Evolutionary conservation across 1,139 yeast species (phyloP), one percentile per base, ranked within the genome.

Genomic region (Kazachstania sp.): DNA sequence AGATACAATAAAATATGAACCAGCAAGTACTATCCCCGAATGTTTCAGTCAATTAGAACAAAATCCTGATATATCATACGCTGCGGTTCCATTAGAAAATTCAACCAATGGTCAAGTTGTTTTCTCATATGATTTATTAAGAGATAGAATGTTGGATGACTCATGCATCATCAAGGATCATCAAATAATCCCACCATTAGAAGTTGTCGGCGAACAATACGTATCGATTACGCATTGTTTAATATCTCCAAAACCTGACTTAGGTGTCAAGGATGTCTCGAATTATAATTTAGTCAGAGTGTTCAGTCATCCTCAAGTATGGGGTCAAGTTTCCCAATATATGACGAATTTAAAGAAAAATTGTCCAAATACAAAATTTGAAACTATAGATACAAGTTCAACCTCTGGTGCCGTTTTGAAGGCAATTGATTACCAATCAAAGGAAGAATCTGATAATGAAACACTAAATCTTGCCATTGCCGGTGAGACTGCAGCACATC

Each of bases 291-390:
- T 83, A 46, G 67, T 68, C 15, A 77, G 74, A 37, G 74, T 92
- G 26, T 86, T 86, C 67, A 84, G 96, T 2, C 98, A 92, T 65
- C 97, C 98, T 4, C 98, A 92, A 63, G 98, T 88, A 0, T 92
- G 98, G 98, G 95, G 97, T 3, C 98, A 92, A 63, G 83, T 86
- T 41, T 71, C 76, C 2, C 61, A 70, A 13, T 88, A 84, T 67
- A 61, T 84, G 43, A 64, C 70, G 12, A 83, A 81, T 62, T 61
- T 84, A 44, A 59, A 63, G 15, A 54, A 64, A 3, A 56, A 71
- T 44, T 66, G 68, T 35, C 64, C 69, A 36, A 49, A 65, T 15
- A 51, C 61, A 4, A 60, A 55, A 34, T 65, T 76, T 15, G 71
- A 72, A 43, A 73, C 65, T 51, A 69, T 83, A 11, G 95, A 88